Percentiles rank a stretch among this genome's conserved stretches.
Evolutionary conservation across 805 yeast genomes (phyloP).

Genomic region (Metschnikowia gruessii): DNA sequence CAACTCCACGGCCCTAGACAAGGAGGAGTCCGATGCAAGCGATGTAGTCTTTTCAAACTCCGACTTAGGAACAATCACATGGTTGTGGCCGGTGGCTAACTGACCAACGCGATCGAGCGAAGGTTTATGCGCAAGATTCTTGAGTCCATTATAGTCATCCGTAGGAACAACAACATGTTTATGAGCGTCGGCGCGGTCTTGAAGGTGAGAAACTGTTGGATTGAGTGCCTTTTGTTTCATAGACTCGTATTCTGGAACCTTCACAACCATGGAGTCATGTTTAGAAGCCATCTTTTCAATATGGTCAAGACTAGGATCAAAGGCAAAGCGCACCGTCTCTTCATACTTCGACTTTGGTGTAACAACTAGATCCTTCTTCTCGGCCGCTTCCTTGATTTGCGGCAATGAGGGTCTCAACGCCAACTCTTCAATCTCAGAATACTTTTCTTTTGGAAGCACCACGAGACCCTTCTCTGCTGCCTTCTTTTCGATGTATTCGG

Average conservation of each 20-base stretch:
- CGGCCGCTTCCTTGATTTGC: constrained; percentile 12
- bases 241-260: constrained; percentile 4
- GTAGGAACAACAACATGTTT: constrained; percentile 10
- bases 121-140: constrained; percentile 11
- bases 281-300: constrained; percentile 9
- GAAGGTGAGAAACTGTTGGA: constrained; percentile 15
- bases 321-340: constrained; percentile 11
- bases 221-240: constrained; percentile 9
- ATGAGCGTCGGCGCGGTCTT: constrained; percentile 8
- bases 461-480: constrained; percentile 7
- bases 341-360: constrained; percentile 9
- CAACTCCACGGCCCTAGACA: constrained; percentile 15
- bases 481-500: constrained; percentile 10
- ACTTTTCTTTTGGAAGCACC: constrained; percentile 7
- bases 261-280: constrained; percentile 8
- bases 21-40: constrained; percentile 2
- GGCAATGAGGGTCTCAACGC: constrained; percentile 4
- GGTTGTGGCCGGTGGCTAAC: constrained; percentile 7
- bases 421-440: constrained; percentile 7
- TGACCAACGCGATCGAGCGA: constrained; percentile 7
- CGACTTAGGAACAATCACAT: constrained; percentile 1
- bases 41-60: constrained; percentile 5
- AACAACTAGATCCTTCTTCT: constrained; percentile 12
- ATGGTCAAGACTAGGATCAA: constrained; percentile 16
- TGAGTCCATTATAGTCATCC: constrained; percentile 2